These are phyloP conservation scores for Quercus engelmannii DNA, from an alignment of 306 rosid genomes.

Conservation along the genomic window DNA sequence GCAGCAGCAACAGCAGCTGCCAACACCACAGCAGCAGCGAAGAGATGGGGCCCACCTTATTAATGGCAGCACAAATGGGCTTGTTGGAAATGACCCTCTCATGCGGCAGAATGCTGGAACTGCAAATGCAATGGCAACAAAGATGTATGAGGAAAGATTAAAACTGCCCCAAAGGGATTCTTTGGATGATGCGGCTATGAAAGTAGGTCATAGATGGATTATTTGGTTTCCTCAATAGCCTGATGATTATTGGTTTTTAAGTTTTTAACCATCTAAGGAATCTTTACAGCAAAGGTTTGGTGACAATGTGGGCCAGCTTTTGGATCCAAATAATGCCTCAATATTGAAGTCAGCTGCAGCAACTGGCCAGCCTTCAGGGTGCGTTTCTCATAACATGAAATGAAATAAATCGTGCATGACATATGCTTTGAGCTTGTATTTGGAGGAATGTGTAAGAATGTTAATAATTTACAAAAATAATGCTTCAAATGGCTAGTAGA, in stretches of 20 bases:
- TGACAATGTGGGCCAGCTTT: slow-evolving; percentile 84
- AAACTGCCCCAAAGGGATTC: slow-evolving; percentile 93
- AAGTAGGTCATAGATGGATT: slow-evolving; percentile 40
- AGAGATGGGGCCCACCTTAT: slow-evolving; percentile 87
- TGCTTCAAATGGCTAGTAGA: not conserved
- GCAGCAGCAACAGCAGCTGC: slow-evolving; percentile 45
- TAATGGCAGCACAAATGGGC: slow-evolving; percentile 83
- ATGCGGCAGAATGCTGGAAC: slow-evolving; percentile 78
- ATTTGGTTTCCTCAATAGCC: slow-evolving; percentile 12
- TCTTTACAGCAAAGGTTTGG: slow-evolving; percentile 80
- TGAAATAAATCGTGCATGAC: not conserved
- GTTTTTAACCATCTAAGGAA: slow-evolving; percentile 25
- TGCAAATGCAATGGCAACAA: slow-evolving; percentile 89
- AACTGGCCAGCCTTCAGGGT: slow-evolving; percentile 95
- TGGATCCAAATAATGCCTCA: slow-evolving; percentile 84
- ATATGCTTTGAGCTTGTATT: not conserved
- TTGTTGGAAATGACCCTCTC: slow-evolving; percentile 69
- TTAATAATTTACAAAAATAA: not conserved
- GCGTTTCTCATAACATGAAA: slow-evolving; percentile 4
- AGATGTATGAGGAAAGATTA: slow-evolving; percentile 91
- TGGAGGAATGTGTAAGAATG: not conserved
- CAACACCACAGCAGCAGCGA: slow-evolving; percentile 41
- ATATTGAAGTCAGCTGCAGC: slow-evolving; percentile 86
- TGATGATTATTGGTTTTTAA: slow-evolving; percentile 8
- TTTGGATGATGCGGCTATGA: slow-evolving; percentile 83